Conservation (phyloP, 805 yeast species). For the Lipomyces yamadae region DNA sequence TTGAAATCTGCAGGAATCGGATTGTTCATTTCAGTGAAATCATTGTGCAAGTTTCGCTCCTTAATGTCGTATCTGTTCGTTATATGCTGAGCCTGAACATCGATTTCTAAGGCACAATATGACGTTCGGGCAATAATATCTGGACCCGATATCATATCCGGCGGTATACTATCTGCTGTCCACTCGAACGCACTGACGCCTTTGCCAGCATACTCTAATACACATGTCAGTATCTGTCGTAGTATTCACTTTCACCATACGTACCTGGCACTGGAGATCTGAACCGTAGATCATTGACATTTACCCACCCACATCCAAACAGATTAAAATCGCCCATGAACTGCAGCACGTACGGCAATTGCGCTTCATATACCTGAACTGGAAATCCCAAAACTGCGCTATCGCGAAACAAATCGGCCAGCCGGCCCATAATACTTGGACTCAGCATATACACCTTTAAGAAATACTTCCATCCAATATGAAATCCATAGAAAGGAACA, state of each 20-base stretch:
- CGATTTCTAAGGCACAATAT: constrained; percentile 70
- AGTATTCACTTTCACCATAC: background rate
- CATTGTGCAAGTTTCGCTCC: constrained; percentile 57
- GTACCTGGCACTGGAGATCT: constrained; percentile 46
- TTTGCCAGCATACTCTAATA: background rate
- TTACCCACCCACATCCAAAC: constrained; percentile 82
- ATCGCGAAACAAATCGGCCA: constrained; percentile 56
- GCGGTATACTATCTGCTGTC: constrained; percentile 19
- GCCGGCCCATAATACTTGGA: constrained; percentile 61
- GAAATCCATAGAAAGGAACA: constrained; percentile 83
- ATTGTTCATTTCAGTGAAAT: constrained; percentile 49
- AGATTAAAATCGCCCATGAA: constrained; percentile 82
- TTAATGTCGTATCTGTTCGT: constrained; percentile 56
- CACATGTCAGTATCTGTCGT: background rate
- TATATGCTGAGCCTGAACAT: constrained; percentile 65
- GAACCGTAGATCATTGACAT: constrained; percentile 54
- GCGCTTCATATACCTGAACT: constrained; percentile 72
- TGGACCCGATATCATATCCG: constrained; percentile 15
- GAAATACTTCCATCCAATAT: constrained; percentile 64
- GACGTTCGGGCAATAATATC: constrained; percentile 59
- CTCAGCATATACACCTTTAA: constrained; percentile 71
- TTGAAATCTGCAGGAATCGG: constrained; percentile 33
- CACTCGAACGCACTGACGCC: constrained; percentile 16
- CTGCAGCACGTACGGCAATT: constrained; percentile 76
- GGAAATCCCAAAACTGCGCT: constrained; percentile 51